Evolutionary conservation across 2,329 filamentous ascomycete genomes (phyloP).

Genomic region (Nannizziopsis arthrosporioides): DNA sequence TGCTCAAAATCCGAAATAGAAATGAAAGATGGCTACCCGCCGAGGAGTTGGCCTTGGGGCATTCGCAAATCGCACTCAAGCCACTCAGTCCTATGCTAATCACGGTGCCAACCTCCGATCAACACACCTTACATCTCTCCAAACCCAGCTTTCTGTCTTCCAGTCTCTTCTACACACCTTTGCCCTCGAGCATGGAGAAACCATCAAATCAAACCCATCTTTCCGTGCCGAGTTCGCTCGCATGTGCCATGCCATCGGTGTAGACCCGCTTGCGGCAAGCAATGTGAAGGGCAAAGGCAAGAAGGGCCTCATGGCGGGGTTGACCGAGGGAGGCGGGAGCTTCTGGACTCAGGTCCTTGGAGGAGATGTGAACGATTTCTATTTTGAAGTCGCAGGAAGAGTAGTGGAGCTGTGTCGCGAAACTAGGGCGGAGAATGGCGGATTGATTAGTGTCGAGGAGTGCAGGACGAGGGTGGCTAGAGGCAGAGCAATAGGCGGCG

Average conservation of each 20-base stretch:
- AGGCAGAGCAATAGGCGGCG: slow-evolving; percentile 60
- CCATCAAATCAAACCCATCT: slow-evolving; percentile 86
- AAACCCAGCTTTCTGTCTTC: slow-evolving; percentile 91
- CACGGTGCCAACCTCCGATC: slow-evolving; percentile 81
- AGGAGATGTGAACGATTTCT: slow-evolving; percentile 90
- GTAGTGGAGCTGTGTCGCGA: slow-evolving; percentile 86
- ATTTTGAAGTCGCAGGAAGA: slow-evolving; percentile 91
- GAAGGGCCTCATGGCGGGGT: slow-evolving; percentile 27
- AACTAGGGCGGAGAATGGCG: slow-evolving; percentile 82
- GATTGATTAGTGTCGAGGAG: slow-evolving; percentile 73
- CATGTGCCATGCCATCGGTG: slow-evolving; percentile 95
- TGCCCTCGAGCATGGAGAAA: slow-evolving; percentile 83
- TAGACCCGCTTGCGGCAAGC: slow-evolving; percentile 75
- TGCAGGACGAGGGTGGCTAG: slow-evolving; percentile 63
- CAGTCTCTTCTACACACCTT: slow-evolving; percentile 92
- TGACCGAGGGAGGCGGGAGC: slow-evolving; percentile 44
- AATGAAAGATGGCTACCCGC: slow-evolving; percentile 32
- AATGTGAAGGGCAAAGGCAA: slow-evolving; percentile 41
- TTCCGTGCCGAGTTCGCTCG: slow-evolving; percentile 96
- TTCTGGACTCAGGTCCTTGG: slow-evolving; percentile 91
- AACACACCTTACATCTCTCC: slow-evolving; percentile 71
- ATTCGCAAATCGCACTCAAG: slow-evolving; percentile 73
- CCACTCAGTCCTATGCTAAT: slow-evolving; percentile 76
- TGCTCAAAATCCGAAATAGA: neutral
- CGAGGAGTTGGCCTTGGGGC: slow-evolving; percentile 76